Evolutionary conservation across 495 filamentous ascomycete species (phyloP), one percentile per base, ranked within the genome.

Genomic region (Poronia punctata): DNA sequence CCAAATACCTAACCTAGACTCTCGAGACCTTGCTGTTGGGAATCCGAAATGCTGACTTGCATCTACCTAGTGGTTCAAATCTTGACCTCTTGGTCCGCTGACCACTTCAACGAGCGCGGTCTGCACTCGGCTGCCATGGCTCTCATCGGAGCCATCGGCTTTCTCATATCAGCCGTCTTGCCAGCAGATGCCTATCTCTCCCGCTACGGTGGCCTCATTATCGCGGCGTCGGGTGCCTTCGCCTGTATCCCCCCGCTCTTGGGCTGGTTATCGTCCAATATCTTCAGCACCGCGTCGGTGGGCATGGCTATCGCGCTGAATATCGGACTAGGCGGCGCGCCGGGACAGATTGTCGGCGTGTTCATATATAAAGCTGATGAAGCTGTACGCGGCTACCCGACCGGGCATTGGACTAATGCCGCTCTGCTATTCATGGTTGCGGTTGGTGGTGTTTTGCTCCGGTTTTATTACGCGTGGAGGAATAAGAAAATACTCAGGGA

Each of bases 331-430:
- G 82, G 81, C 0, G 65, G 59, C 9, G 78, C 76, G 0, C 73
- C 79, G 0, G 82, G 81, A 4, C 80, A 84, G 53, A 83, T 85
- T 17, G 75, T 76, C 0, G 80, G 80, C 0, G 80, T 84, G 5
- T 86, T 79, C 75, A 83, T 84, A 28, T 86, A 84, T 57, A 81
- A 79, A 48, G 61, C 68, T 0, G 60, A 79, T 28, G 81, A 86
- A 52, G 71, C 62, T 10, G 57, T 61, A 23, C 54, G 31, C 4
- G 82, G 82, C 0, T 86, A 79, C 60, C 81, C 82, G 3, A 86
- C 82, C 0, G 82, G 81, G 1, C 80, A 72, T 38, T 75, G 66
- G 66, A 62, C 60, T 7, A 73, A 75, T 42, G 64, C 64, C 1
- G 67, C 48, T 2, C 53, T 73, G 35, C 39, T 73, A 15, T 59